A percentile compares a stretch with the other conserved stretches of the same genome.
These are phyloP conservation scores for Beauveria sp. DNA, from an alignment of 2,329 filamentous ascomycete genomes.

Conservation along the genomic window DNA sequence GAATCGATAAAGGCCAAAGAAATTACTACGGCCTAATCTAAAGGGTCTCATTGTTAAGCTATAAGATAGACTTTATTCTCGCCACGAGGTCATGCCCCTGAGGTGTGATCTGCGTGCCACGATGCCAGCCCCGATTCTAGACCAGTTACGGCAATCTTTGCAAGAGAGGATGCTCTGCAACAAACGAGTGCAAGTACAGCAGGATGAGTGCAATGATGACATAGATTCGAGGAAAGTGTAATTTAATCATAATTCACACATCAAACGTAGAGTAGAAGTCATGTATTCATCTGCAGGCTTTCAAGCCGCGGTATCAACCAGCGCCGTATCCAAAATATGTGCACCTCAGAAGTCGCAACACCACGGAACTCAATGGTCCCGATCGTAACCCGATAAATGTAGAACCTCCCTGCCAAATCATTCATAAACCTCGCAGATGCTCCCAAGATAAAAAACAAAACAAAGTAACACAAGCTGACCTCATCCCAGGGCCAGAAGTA, in stretches of 20 bases:
- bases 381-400: constrained; percentile 9
- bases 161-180: too few relatives aligned
- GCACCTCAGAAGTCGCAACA: constrained; percentile 9
- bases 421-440: constrained; percentile 19
- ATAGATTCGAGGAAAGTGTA: too few relatives aligned
- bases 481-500: neutral
- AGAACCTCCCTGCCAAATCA: constrained; percentile 10
- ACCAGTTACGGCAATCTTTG: too few relatives aligned
- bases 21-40: too few relatives aligned
- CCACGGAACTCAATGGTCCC: constrained; percentile 8
- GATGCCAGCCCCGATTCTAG: too few relatives aligned
- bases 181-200: too few relatives aligned
- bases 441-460: constrained; percentile 19
- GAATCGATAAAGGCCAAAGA: neutral
- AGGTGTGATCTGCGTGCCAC: too few relatives aligned
- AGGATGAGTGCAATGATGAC: too few relatives aligned
- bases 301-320: constrained; percentile 12
- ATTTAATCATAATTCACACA: too few relatives aligned
- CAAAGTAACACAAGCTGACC: constrained; percentile 19
- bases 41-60: too few relatives aligned
- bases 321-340: constrained; percentile 10
- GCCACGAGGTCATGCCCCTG: too few relatives aligned
- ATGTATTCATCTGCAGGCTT: constrained; percentile 13
- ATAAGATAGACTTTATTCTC: too few relatives aligned
- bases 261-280: constrained; percentile 6